Evolutionary conservation across 345 rosid species (phyloP), one percentile per base, ranked within the genome.

Genomic region (Laguncularia racemosa): DNA sequence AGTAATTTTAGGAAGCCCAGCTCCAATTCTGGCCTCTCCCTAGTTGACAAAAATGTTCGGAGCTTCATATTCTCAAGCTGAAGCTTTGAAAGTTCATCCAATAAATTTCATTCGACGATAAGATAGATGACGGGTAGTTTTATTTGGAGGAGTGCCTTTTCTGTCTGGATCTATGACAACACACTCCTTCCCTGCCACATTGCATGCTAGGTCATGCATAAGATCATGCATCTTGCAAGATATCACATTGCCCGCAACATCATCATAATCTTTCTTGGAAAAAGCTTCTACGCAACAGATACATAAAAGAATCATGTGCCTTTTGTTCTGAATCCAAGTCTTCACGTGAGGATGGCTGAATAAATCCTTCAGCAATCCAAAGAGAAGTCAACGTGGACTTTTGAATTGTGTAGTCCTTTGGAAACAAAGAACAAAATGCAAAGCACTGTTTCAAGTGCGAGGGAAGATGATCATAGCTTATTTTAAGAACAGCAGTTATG

Each of bases 181-280:
- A 50, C 4, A 66, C 52, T 74, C 67, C 3, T 19, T 53, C 43
- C 64, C 59, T 19, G 18, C 54, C 48, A 71, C 44, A 47, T 53
- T 55, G 47, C 33, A 50, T 1, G 61, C 76, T 20, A 76, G 72
- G 63, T 76, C 72, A 17, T 69, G 72, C 23, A 71, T 66, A 12
- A 72, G 63, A 62, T 59, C 66, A 58, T 76, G 73, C 73, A 77
- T 61, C 38, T 64, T 68, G 43, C 62, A 71, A 0, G 50, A 48
- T 16, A 0, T 16, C 9, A 18, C 43, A 20, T 43, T 40, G 23
- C 21, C 65, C 26, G 14, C 44, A 18, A 17, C 44, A 20, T 15
- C 13, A 10, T 16, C 17, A 4, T 55, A 14, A n/a, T 15, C 17
- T 43, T 9, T 60, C 75, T 70, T 63, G 67, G 23, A 66, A 70